Evolutionary conservation across 1,284 basidiomycete genomes (phyloP), one percentile per base, ranked within the genome.

Genomic region (Sutorius eximius): DNA sequence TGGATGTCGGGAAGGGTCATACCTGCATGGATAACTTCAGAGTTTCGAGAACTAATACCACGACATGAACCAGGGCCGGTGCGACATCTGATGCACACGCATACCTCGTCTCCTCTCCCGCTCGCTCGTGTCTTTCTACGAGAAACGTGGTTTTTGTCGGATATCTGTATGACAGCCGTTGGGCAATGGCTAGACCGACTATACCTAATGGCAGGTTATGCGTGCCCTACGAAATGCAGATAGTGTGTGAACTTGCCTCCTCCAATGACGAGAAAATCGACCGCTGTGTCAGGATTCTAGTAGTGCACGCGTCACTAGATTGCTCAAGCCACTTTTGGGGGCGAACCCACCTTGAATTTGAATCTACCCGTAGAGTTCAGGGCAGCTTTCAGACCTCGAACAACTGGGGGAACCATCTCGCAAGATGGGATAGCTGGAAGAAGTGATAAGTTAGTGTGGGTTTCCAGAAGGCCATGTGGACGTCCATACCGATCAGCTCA

Each of bases 1-100:
- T 32, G 45, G 20, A 29, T 44, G 12, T 49, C 36, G 36, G 29
- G 30, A 37, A 46, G 20, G 27, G 36, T 61, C 67, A 52, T 64
- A 85, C 91, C 92, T 57, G 93, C 92, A 73, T 98, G 95, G 42
- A 98, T 90, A 15, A 99, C 96, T 67, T 98, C 96, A 1, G 93
- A 96, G 70, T 98, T 98, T 20, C 96, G 86, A 37, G 94, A 94
- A 69, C 92, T 95, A 56, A 22, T 18, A 3, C 27, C 24, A 30
- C 34, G 27, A 36, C n/a, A 37, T 45, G 49, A 48, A 36, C 27
- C 12, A 27, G 18, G 33, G 12, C 11, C 0, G 5, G 13, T 24
- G 9, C 12, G 18, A 50, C n/a, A 18, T 50, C 18, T 16, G 16
- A 44, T 13, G 6, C 12, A 47, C 10, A 3, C 37, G 58, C 74